Evolutionary conservation across 2,329 filamentous ascomycete genomes (phyloP), one percentile per base, ranked within the genome.

Genomic region (Hypoxylon sp.): DNA sequence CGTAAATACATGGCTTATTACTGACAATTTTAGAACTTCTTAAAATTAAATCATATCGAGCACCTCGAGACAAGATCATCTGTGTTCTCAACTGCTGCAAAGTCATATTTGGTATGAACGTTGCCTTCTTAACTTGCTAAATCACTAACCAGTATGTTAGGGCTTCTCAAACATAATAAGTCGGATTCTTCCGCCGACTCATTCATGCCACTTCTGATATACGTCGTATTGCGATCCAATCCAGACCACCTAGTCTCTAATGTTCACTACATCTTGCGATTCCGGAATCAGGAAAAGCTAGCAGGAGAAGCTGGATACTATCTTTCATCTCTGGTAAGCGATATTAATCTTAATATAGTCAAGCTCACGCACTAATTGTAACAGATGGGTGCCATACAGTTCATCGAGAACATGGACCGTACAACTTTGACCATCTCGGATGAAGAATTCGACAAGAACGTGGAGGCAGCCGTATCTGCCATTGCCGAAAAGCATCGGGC

Each of bases 11-110:
- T 8, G 24, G 24, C 8, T 8, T n/a, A 42, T 44, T 10, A 14
- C 67, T 76, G 59, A 75, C 63, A 59, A 84, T 33, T n/a, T 17
- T 77, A 94, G 96, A 99, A 80, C 85, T 99, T 13, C 83, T 97
- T 39, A 99, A 99, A 80, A 98, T 99, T 77, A 97, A 95, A 77
- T 96, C 93, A 8, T 99, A 99, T 78, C 90, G 97, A 73, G 96
- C 96, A n/a, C 96, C 96, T 3, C 86, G 96, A 74, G 96, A 99
- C 84, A 99, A 99, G 81, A 96, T 99, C 61, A 98, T 99, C 54
- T 99, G 96, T 80, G 94, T 98, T 50, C 83, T 99, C 62, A 99
- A 99, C 81, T 98, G 94, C 82, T 99, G 96, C 88, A 99, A 99
- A 81, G 97, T 99, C 70, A 98, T 99, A 71, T 98, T 99, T 80